phyloP scores from a whole-genome alignment of 345 rosid genomes.

The Kandelia obovata region DNA sequence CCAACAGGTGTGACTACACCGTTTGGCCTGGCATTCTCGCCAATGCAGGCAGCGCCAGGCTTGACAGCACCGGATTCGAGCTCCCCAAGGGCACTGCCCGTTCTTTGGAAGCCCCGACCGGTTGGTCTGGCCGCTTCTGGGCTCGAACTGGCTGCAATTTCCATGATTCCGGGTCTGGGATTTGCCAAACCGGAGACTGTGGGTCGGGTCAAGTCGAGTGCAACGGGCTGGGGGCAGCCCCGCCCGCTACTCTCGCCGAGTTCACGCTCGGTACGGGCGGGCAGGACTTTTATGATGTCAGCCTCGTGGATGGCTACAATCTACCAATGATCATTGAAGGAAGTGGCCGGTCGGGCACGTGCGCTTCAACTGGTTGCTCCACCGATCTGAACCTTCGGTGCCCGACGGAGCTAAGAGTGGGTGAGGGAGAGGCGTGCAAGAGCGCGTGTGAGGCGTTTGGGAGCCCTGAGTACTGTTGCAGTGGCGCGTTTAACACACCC shows the following conservation, averaged over 20 bases:
- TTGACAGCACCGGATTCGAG: conserved; percentile 32
- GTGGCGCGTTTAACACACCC: conserved; percentile 89
- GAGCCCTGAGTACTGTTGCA: conserved; percentile 91
- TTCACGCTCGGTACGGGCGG: conserved; percentile 49
- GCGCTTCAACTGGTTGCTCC: conserved; percentile 73
- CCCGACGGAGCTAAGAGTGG: conserved; percentile 65
- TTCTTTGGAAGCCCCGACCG: conserved; percentile 29
- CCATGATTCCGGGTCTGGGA: conserved; percentile 28
- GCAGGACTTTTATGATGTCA: conserved; percentile 87
- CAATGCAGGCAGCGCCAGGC: conserved; percentile 34
- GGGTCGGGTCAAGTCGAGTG: conserved; percentile 35
- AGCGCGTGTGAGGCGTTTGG: conserved; percentile 95
- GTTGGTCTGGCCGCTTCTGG: conserved; percentile 39
- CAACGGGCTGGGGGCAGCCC: conserved; percentile 32
- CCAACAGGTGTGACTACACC: conserved; percentile 29
- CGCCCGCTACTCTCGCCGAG: conserved; percentile 35
- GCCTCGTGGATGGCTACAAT: conserved; percentile 94
- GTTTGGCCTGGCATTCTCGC: conserved; percentile 35
- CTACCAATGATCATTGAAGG: conserved; percentile 77
- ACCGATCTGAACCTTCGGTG: conserved; percentile 75
- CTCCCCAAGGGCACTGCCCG: conserved; percentile 25
- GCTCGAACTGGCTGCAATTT: conserved; percentile 30
- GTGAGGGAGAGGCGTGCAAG: conserved; percentile 71
- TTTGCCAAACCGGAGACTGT: conserved; percentile 31
- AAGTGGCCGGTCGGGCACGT: conserved; percentile 69